Conservation (phyloP, 2,329 filamentous ascomycete species). For the Phaeosphaeriaceae sp. region DNA sequence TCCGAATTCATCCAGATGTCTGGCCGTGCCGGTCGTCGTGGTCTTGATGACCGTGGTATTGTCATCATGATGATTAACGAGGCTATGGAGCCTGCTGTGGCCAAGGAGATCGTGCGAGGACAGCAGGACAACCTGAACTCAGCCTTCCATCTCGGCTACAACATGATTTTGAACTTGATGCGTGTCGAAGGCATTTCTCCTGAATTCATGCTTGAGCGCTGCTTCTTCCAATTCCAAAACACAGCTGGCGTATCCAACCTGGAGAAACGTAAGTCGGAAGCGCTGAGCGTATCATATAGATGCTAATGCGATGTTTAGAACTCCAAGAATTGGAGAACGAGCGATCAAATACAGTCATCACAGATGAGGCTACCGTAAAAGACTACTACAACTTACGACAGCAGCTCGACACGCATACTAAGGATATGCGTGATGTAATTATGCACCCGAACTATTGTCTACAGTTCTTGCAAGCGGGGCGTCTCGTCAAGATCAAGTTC, state of each 20-base stretch:
- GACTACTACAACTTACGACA: constrained; percentile 93
- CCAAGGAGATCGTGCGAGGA: constrained; percentile 93
- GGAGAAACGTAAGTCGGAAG: constrained; percentile 66
- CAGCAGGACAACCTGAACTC: constrained; percentile 98
- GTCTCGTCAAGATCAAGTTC: constrained; percentile 85
- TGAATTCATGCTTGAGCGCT: constrained; percentile 97
- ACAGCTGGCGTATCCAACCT: constrained; percentile 82
- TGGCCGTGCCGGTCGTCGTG: constrained; percentile 92
- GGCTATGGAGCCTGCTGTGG: constrained; percentile 92
- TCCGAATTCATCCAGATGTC: constrained; percentile 99
- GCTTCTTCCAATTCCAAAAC: constrained; percentile 98
- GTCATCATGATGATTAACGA: constrained; percentile 99
- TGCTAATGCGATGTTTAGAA: constrained; percentile 57
- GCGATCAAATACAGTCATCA: constrained; percentile 74
- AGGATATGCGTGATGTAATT: constrained; percentile 90
- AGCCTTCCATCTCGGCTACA: constrained; percentile 96
- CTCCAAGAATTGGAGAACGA: constrained; percentile 79
- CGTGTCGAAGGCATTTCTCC: constrained; percentile 99
- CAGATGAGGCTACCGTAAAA: constrained; percentile 86
- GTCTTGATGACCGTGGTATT: constrained; percentile 95
- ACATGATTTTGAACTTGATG: constrained; percentile 97
- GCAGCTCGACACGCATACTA: constrained; percentile 80
- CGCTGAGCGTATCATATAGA: not conserved
- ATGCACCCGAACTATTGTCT: constrained; percentile 88
- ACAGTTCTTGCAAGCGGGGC: constrained; percentile 85